These are phyloP conservation scores for Auxenochlorella pyrenoidosa DNA, from an alignment of 139 green algal genomes.

Conservation along the genomic window DNA sequence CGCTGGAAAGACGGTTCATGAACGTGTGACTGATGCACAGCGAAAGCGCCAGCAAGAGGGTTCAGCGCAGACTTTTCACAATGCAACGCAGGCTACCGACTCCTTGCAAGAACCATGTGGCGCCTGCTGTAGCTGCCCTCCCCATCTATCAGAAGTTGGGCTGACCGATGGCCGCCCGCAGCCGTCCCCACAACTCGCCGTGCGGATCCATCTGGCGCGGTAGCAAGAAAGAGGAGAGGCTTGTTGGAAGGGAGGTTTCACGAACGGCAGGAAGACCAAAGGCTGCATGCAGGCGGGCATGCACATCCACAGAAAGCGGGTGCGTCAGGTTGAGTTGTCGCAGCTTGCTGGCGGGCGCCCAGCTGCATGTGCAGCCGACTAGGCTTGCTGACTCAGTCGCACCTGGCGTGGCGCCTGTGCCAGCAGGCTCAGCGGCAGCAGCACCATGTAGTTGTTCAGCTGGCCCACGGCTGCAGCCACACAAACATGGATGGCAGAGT, in stretches of 20 bases:
- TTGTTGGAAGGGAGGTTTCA: slow-evolving; percentile 61
- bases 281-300: too few species aligned
- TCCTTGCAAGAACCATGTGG: background rate
- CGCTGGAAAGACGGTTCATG: too few species aligned
- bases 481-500: background rate
- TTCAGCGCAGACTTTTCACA: too few species aligned
- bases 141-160: background rate
- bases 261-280: too few species aligned
- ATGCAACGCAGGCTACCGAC: background rate
- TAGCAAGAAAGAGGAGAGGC: slow-evolving; percentile 79
- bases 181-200: slow-evolving; percentile 16
- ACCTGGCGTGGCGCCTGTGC: slow-evolving; percentile 23
- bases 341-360: too few species aligned
- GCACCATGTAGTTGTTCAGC: slow-evolving; percentile 25
- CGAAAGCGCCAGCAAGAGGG: too few species aligned
- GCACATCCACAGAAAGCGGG: background rate
- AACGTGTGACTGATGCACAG: too few species aligned
- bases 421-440: slow-evolving; percentile 14
- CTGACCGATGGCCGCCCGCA: background rate
- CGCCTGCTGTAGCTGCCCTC: background rate
- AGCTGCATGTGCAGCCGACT: too few species aligned
- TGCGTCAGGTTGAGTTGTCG: too few species aligned
- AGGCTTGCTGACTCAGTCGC: too few species aligned
- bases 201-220: slow-evolving; percentile 12
- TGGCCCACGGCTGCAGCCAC: background rate